These are phyloP conservation scores for Copromyces sp. DNA, from an alignment of 495 filamentous ascomycete species.

Conservation along the genomic window DNA sequence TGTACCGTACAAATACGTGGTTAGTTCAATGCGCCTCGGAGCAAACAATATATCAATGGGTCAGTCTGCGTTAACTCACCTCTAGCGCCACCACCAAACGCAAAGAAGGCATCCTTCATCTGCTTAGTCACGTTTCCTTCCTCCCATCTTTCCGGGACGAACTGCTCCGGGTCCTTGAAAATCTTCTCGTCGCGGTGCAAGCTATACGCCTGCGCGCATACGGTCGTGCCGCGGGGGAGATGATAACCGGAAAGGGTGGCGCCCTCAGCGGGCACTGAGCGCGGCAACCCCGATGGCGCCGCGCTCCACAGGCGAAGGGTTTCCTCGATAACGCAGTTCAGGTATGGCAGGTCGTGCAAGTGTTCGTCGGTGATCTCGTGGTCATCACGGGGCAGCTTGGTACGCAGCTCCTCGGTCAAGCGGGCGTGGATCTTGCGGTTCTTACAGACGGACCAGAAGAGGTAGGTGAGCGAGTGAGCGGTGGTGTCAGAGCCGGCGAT, in stretches of 20 bases:
- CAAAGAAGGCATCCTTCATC: slow-evolving; percentile 44
- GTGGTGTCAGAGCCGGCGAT: slow-evolving; percentile 44
- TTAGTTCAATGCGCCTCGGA: not conserved
- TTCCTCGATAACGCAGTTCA: slow-evolving; percentile 45
- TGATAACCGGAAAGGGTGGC: slow-evolving; percentile 15
- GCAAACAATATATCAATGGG: slow-evolving; percentile 23
- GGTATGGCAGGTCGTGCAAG: slow-evolving; percentile 32
- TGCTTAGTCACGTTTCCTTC: slow-evolving; percentile 27
- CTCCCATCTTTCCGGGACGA: slow-evolving; percentile 21
- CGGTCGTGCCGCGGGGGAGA: slow-evolving; percentile 19
- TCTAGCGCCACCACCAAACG: slow-evolving; percentile 41
- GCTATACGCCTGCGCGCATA: slow-evolving; percentile 29
- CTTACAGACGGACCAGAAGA: slow-evolving; percentile 28
- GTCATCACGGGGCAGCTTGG: slow-evolving; percentile 26
- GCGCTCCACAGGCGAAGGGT: slow-evolving; percentile 47
- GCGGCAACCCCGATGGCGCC: slow-evolving; percentile 33
- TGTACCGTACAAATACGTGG: slow-evolving; percentile 7
- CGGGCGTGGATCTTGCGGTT: slow-evolving; percentile 21
- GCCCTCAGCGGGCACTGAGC: slow-evolving; percentile 21
- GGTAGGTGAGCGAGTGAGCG: slow-evolving; percentile 32
- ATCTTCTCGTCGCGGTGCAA: slow-evolving; percentile 27
- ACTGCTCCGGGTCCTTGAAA: slow-evolving; percentile 26
- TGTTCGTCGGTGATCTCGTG: slow-evolving; percentile 12
- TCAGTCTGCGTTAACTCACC: slow-evolving; percentile 6
- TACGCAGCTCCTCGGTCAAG: slow-evolving; percentile 31